Conservation (phyloP, 2,329 filamentous ascomycete species). For the Xylaria sp. region DNA sequence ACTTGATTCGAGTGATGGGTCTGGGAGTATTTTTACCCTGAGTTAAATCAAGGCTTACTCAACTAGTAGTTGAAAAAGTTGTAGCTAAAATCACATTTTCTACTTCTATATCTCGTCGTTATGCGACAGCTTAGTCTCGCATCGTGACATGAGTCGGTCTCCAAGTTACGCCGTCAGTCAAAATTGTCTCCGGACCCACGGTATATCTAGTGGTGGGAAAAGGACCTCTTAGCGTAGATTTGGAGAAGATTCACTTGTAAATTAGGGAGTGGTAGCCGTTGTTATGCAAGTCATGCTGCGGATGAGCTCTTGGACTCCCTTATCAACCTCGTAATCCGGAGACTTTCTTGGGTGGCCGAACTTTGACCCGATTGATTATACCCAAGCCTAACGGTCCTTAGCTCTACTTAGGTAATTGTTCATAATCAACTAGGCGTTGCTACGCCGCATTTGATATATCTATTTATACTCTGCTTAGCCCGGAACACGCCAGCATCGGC, state of each 20-base stretch:
- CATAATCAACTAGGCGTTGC: background rate
- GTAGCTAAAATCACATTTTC: background rate
- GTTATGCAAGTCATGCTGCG: conserved; percentile 1
- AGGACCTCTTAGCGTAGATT: background rate
- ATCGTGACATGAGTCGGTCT: conserved; percentile 17
- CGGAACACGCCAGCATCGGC: too few species aligned
- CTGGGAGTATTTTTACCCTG: background rate
- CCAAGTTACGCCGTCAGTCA: conserved; percentile 17
- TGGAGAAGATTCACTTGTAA: too few species aligned
- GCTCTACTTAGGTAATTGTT: background rate
- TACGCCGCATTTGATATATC: background rate
- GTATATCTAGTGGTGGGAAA: background rate
- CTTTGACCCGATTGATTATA: conserved; percentile 28
- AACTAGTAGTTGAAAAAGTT: background rate
- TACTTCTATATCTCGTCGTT: background rate
- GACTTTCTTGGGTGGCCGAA: conserved; percentile 26
- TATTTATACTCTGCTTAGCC: too few species aligned
- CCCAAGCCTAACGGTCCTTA: background rate
- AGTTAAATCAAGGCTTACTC: background rate
- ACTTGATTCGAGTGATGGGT: background rate
- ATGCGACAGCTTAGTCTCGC: conserved; percentile 14
- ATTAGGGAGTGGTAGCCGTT: background rate
- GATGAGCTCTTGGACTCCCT: background rate
- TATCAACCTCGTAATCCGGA: conserved; percentile 2
- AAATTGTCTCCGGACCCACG: conserved; percentile 31